Evolutionary conservation across 2,329 filamentous ascomycete species (phyloP).

Genomic region (Blastomyces percursus): DNA sequence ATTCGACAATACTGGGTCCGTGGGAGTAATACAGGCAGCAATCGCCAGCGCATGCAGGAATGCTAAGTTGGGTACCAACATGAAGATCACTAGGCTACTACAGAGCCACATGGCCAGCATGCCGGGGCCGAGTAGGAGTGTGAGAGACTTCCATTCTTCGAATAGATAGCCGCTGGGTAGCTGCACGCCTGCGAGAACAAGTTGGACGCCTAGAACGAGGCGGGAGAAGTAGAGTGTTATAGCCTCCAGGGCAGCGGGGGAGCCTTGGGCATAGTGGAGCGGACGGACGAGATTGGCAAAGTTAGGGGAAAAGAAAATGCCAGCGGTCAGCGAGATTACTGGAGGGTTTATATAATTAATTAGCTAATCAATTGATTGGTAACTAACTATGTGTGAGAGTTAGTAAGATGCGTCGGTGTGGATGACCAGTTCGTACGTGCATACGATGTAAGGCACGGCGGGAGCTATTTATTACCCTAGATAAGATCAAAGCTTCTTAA

Average conservation of each 20-base stretch:
- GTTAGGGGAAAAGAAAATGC: constrained; percentile 66
- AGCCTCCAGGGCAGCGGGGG: constrained; percentile 49
- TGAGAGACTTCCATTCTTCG: constrained; percentile 65
- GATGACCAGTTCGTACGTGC: too few species aligned
- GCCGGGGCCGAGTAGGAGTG: constrained; percentile 65
- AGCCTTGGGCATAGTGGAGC: constrained; percentile 57
- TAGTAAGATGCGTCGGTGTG: too few species aligned
- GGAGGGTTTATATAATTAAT: constrained; percentile 7
- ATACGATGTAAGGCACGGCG: too few species aligned
- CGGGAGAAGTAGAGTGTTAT: constrained; percentile 78
- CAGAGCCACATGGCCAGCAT: constrained; percentile 81
- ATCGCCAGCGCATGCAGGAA: constrained; percentile 72
- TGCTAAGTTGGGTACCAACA: constrained; percentile 55
- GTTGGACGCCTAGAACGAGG: constrained; percentile 78
- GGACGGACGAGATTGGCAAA: constrained; percentile 67
- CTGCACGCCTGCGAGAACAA: constrained; percentile 80
- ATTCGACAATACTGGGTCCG: constrained; percentile 77
- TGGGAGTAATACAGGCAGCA: constrained; percentile 81
- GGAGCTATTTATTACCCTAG: too few species aligned
- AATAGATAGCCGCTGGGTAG: constrained; percentile 71
- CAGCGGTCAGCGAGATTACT: constrained; percentile 77
- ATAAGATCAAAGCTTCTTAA: neutral
- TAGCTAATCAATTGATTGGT: neutral
- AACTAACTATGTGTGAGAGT: neutral
- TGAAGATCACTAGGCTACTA: constrained; percentile 71